Evolutionary conservation across 1,139 yeast genomes (phyloP), one percentile per base, ranked within the genome.

Genomic region (Pichia terricola): DNA sequence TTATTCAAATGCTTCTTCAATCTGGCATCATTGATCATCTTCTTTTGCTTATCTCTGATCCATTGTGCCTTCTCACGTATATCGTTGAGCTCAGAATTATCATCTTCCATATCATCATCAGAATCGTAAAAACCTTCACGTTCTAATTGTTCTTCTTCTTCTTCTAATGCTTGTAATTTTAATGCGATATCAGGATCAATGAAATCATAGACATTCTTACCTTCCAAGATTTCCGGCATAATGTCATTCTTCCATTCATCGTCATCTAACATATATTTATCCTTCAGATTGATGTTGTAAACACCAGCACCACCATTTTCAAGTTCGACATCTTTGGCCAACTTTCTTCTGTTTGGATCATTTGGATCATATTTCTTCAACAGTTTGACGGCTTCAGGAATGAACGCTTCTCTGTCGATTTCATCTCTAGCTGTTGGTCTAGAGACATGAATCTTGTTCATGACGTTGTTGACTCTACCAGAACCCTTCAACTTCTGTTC

Each of bases 251-350:
- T 91, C 99, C 99, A 91, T 51, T 86, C 94, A 40, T 89, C 97
- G 61, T 94, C 94, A 55, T 91, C 98, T 55, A 91, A 73, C 50
- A 91, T 58, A 67, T 91, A 91, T 58, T 82, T 83, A 59, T 89
- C 97, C 67, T 88, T 86, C 69, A 89, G 74, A 69, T 94, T 87
- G 59, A 91, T 79, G 69, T 88, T 91, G 73, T 70, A 91, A 35
- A 91, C 98, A 73, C 98, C 98, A 31, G 98, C 96, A 63, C 98
- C 98, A 61, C 98, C 98, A 58, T 91, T 87, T 64, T 85, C 96
- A 40, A 75, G 82, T 68, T 91, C 98, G 52, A 88, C 72, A 60
- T 91, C 98, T 60, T 86, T 78, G 38, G 95, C 88, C 60, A 91
- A 73, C 54, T 62, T 73, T 60, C 91, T 79, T 67, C 96, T 79